phyloP scores from a whole-genome alignment of 495 filamentous ascomycete species.

The Aspergillus bertholletiae region DNA sequence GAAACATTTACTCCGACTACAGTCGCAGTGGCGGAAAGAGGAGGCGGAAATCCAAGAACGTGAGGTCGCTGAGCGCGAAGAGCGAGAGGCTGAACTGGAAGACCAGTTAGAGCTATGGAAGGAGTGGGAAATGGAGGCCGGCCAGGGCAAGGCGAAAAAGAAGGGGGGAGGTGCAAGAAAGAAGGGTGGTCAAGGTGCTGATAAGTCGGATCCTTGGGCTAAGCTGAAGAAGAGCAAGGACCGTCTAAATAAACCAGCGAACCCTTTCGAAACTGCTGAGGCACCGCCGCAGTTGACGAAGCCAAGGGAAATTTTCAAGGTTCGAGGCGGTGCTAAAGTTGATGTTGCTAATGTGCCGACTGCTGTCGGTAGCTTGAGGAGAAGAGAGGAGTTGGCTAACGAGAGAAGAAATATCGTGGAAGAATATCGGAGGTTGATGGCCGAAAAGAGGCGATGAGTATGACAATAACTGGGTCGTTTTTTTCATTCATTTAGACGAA shows the following conservation, averaged over 20 bases:
- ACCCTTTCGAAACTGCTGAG: slow-evolving; percentile 73
- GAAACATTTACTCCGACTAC: slow-evolving; percentile 75
- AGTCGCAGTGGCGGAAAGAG: slow-evolving; percentile 75
- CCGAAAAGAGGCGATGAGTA: slow-evolving; percentile 47
- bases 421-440: slow-evolving; percentile 78
- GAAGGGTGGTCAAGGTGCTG: slow-evolving; percentile 41
- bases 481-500: neutral
- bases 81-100: slow-evolving; percentile 50
- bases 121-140: slow-evolving; percentile 44
- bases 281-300: slow-evolving; percentile 75
- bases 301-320: slow-evolving; percentile 67
- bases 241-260: slow-evolving; percentile 45
- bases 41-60: slow-evolving; percentile 60
- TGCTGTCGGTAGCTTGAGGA: slow-evolving; percentile 71
- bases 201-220: slow-evolving; percentile 79
- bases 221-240: slow-evolving; percentile 59
- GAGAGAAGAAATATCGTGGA: slow-evolving; percentile 76
- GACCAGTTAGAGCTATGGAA: slow-evolving; percentile 46
- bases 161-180: slow-evolving; percentile 40
- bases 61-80: slow-evolving; percentile 64
- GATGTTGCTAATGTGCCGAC: slow-evolving; percentile 73
- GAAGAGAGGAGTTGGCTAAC: slow-evolving; percentile 75
- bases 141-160: slow-evolving; percentile 56
- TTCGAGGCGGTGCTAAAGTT: slow-evolving; percentile 62
- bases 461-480: neutral